Evolutionary conservation across 176 grass and related monocot species (phyloP).

Genomic region (Musa beccarii): DNA sequence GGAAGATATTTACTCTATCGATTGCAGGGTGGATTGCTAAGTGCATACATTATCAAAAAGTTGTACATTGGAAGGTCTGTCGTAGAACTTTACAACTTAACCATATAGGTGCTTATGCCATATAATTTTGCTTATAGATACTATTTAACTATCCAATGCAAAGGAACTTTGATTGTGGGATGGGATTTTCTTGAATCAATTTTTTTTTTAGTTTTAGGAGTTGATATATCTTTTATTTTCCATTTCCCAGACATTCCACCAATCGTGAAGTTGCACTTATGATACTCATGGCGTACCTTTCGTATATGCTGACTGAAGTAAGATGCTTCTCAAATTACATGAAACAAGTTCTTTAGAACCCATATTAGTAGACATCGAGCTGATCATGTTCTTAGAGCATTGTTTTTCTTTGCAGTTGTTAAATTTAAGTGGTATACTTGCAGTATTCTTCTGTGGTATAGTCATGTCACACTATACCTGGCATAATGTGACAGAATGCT

Average conservation of each 20-base stretch:
- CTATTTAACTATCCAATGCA: neutral
- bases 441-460: slow-evolving; percentile 97
- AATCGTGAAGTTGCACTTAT: slow-evolving; percentile 94
- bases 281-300: slow-evolving; percentile 99
- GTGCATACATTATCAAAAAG: slow-evolving; percentile 93
- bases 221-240: neutral
- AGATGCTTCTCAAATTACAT: slow-evolving; percentile 16
- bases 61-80: slow-evolving; percentile 87
- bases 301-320: slow-evolving; percentile 96
- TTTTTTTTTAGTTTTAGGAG: neutral
- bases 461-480: slow-evolving; percentile 99
- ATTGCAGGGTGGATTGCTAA: slow-evolving; percentile 73
- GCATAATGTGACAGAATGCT: slow-evolving; percentile 99
- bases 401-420: slow-evolving; percentile 44
- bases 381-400: neutral
- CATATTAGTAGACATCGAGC: neutral
- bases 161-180: too few species aligned
- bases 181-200: too few species aligned
- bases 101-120: neutral
- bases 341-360: neutral
- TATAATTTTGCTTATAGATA: neutral
- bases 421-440: slow-evolving; percentile 91
- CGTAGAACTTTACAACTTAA: neutral
- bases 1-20: slow-evolving; percentile 8
- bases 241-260: slow-evolving; percentile 80